Evolutionary conservation across 352 stramenopile genomes (phyloP), one percentile per base, ranked within the genome.

Genomic region (Globisporangium solare): DNA sequence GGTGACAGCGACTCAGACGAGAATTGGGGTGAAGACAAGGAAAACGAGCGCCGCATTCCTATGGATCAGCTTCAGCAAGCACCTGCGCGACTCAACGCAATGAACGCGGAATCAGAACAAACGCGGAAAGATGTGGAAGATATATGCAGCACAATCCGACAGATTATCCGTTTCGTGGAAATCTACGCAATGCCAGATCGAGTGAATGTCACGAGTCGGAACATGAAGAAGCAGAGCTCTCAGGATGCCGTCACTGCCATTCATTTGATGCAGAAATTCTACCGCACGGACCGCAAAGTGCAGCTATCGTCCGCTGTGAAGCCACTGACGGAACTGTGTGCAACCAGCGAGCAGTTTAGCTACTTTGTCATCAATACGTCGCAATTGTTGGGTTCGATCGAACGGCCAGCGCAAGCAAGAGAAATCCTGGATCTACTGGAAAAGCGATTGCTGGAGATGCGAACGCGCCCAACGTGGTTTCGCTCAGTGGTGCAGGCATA

Each of bases 181-280:
- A 2, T 53, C 14, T 14, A 47, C 13, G 32, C 32, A 20, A 54
- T 32, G 49, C 24, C 24, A 11, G 49, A 54, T 20, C 49, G 35
- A 35, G 37, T 54, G 6, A 31, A 54, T 21, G 13, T 20, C 0
- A 62, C 61, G 1, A 18, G 52, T 22, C 50, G 40, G 20, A 18
- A 40, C 7, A 0, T 64, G 22, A 49, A 56, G 21, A 40, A 39
- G 18, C 5, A 31, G n/a, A 47, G 60, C 15, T 6, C 18, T 0
- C 51, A 50, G 10, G 50, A 63, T 47, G 48, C 47, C 11, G 35
- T 31, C 3, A 47, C 55, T 22, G 40, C 47, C 12, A 59, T 73
- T 22, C 61, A 70, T 52, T 59, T 69, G 57, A 67, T 70, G 66
- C 50, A 73, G 50, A 73, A 60, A 31, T 47, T 70, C 35, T n/a